A percentile compares a stretch with the other conserved stretches of the same genome.
These are phyloP conservation scores for Cyclotella distinguenda DNA, from an alignment of 108 stramenopile genomes.

Conservation along the genomic window DNA sequence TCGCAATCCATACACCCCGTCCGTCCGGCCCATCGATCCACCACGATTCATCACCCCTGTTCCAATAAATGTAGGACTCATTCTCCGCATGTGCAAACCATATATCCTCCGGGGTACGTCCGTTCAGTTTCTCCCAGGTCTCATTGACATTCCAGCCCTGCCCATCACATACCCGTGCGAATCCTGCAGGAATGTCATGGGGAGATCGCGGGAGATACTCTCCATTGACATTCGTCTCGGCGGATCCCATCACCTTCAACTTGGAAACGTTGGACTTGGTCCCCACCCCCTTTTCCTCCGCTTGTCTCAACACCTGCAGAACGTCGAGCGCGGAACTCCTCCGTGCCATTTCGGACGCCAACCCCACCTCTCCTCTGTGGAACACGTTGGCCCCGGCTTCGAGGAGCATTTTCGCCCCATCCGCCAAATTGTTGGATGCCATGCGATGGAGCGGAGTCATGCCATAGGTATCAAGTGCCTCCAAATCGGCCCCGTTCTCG, in stretches of 20 bases:
- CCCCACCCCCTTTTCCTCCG: constrained; percentile 9
- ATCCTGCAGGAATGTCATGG: constrained; percentile 28
- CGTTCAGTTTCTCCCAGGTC: constrained; percentile 42
- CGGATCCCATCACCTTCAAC: constrained; percentile 32
- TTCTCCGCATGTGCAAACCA: constrained; percentile 49
- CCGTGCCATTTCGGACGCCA: constrained; percentile 22
- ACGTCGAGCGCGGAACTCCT: constrained; percentile 34
- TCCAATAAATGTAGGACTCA: constrained; percentile 54
- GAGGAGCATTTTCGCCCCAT: constrained; percentile 66
- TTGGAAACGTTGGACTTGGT: constrained; percentile 25
- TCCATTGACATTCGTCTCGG: constrained; percentile 24
- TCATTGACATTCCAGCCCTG: constrained; percentile 29
- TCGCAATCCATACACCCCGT: constrained; percentile 39
- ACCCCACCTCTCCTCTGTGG: constrained; percentile 22
- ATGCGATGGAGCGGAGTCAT: constrained; percentile 83
- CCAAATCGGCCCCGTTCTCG: constrained; percentile 62
- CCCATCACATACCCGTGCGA: constrained; percentile 23
- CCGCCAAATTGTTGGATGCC: constrained; percentile 81
- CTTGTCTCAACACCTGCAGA: constrained; percentile 22
- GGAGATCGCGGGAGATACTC: constrained; percentile 33
- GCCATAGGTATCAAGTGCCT: constrained; percentile 76
- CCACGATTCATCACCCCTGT: constrained; percentile 43
- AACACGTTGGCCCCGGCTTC: constrained; percentile 57
- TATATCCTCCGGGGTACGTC: constrained; percentile 1
- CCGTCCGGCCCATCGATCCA: constrained; percentile 59